Conservation (phyloP, 257 asterid species). For the Gentiana straminea region DNA sequence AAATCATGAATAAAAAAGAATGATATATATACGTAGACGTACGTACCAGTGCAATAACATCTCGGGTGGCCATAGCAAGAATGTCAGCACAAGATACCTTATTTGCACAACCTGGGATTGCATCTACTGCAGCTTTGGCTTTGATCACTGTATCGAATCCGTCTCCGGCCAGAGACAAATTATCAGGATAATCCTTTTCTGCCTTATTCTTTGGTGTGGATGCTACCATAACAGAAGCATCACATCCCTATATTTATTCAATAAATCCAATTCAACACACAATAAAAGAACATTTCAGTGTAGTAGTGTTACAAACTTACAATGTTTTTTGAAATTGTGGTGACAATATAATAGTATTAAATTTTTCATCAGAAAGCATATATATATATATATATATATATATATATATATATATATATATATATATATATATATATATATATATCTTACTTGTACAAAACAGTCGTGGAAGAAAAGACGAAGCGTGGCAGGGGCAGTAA, state of each 20-base stretch:
- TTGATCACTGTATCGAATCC: conserved; percentile 82
- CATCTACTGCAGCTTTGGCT: conserved; percentile 78
- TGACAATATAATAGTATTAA: too few species aligned
- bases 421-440: too few species aligned
- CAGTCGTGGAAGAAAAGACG: conserved; percentile 90
- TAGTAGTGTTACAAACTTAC: background rate
- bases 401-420: too few species aligned
- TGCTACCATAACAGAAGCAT: conserved; percentile 63
- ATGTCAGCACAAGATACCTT: conserved; percentile 90
- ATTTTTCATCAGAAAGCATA: too few species aligned
- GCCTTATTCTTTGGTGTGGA: conserved; percentile 56
- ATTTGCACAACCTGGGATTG: conserved; percentile 40
- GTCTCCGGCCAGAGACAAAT: conserved; percentile 88
- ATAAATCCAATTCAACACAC: too few species aligned
- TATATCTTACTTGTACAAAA: conserved; percentile 38
- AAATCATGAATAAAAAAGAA: background rate
- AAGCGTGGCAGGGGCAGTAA: conserved; percentile 52
- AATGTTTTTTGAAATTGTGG: too few species aligned
- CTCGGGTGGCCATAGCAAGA: conserved; percentile 78
- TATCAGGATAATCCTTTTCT: conserved; percentile 78
- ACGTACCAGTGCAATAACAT: conserved; percentile 56
- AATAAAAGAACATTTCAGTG: background rate
- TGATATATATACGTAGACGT: background rate
- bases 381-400: background rate
- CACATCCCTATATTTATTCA: conserved; percentile 49